These are phyloP conservation scores for Colletotrichum scovillei DNA, from an alignment of 2,329 filamentous ascomycete species.

Conservation along the genomic window DNA sequence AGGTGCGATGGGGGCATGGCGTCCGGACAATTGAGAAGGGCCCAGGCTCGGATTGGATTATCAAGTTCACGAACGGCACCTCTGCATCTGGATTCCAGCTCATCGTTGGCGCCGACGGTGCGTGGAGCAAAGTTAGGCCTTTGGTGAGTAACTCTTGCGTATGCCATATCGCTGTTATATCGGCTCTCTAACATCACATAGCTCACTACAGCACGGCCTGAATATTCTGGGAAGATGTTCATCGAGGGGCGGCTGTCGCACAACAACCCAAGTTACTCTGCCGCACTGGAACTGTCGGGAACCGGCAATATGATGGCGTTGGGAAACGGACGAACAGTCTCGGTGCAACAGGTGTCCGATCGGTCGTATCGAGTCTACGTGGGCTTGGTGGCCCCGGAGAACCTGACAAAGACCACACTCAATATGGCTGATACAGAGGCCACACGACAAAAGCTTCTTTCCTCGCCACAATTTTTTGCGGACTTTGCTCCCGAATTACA, in stretches of 20 bases:
- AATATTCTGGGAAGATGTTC: constrained; percentile 18
- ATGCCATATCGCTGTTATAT: background rate
- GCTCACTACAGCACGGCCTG: constrained; percentile 2
- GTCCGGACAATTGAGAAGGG: background rate
- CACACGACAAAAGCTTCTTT: background rate
- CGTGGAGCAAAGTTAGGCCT: constrained; percentile 24
- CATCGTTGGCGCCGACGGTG: constrained; percentile 20
- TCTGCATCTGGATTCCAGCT: constrained; percentile 15
- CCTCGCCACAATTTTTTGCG: background rate
- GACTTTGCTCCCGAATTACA: constrained; percentile 1
- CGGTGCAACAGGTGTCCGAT: constrained; percentile 6
- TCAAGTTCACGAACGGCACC: constrained; percentile 8
- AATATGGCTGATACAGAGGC: background rate
- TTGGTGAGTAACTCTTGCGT: background rate
- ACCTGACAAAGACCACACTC: background rate
- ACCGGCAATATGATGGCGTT: constrained; percentile 5
- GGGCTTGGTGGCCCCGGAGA: constrained; percentile 7
- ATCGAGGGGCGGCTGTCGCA: constrained; percentile 6
- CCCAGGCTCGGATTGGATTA: background rate
- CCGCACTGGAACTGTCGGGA: background rate
- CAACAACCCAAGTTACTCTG: constrained; percentile 5
- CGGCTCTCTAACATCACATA: background rate
- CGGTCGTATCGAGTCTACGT: constrained; percentile 11
- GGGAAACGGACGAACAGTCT: background rate
- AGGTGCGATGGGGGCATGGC: constrained; percentile 49